Evolutionary conservation across 495 filamentous ascomycete genomes (phyloP).

Genomic region (Penicillium mononematosum): DNA sequence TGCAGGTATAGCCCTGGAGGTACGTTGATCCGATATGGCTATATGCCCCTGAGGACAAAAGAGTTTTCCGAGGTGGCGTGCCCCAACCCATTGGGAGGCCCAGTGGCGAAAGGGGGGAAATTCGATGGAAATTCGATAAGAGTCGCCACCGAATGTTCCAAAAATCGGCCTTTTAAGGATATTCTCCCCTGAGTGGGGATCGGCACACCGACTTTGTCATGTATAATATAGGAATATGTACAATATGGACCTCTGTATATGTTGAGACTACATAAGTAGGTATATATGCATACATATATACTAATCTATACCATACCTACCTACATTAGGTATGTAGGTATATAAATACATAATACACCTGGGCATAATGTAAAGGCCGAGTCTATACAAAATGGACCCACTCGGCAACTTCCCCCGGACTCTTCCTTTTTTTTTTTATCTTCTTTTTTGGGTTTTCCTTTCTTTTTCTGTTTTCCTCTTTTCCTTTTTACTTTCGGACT

Average conservation of each 20-base stretch:
- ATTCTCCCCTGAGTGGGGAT: slow-evolving; percentile 24
- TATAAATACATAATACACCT: too few species aligned
- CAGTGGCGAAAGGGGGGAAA: slow-evolving; percentile 9
- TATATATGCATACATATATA: background rate
- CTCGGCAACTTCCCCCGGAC: slow-evolving; percentile 20
- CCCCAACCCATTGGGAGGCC: background rate
- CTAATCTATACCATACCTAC: too few species aligned
- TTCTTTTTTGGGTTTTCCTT: background rate
- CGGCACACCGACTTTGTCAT: slow-evolving; percentile 12
- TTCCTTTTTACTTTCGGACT: slow-evolving; percentile 1
- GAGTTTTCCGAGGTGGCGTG: background rate
- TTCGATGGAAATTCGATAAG: background rate
- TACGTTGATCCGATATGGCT: background rate
- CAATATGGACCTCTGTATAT: too few species aligned
- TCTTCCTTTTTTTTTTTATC: slow-evolving; percentile 5
- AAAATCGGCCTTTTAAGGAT: slow-evolving; percentile 16
- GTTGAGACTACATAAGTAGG: background rate
- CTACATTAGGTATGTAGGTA: too few species aligned
- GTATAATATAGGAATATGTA: background rate
- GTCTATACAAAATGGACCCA: slow-evolving; percentile 1
- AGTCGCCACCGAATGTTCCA: slow-evolving; percentile 7
- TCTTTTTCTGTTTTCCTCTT: slow-evolving; percentile 9
- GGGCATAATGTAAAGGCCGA: too few species aligned
- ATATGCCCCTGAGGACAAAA: background rate
- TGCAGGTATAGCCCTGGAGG: background rate